Conservation (phyloP, 129 eudicot species). For the Silybum marianum region DNA sequence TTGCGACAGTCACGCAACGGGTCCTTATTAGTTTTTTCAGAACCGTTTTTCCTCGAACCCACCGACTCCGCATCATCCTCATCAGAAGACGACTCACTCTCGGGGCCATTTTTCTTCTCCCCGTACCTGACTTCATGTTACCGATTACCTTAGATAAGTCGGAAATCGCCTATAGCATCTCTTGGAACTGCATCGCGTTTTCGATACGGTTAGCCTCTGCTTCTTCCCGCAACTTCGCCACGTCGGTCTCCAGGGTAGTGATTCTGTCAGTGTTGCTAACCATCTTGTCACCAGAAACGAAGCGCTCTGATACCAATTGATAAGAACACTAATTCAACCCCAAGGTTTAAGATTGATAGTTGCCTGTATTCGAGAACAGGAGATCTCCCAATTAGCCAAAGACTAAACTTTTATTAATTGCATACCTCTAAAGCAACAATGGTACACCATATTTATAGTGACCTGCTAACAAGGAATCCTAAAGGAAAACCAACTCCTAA, state of each 20-base stretch:
- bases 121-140: background rate
- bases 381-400: too few species aligned
- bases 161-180: background rate
- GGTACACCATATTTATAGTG: too few species aligned
- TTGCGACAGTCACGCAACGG: background rate
- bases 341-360: too few species aligned
- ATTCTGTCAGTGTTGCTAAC: background rate
- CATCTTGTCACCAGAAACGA: background rate
- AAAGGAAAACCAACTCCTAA: too few species aligned
- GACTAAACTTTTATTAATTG: too few species aligned
- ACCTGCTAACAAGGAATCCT: too few species aligned
- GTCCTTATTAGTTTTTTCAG: background rate
- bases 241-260: background rate
- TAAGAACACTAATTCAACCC: too few species aligned
- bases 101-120: background rate
- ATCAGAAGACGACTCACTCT: background rate
- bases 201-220: background rate
- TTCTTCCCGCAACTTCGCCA: background rate
- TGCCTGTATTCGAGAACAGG: too few species aligned
- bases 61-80: background rate
- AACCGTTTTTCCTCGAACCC: background rate
- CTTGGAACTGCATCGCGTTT: background rate
- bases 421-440: too few species aligned
- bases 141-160: background rate
- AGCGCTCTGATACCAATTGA: conserved; percentile 8